Evolutionary conservation across 2,329 filamentous ascomycete species (phyloP).

Genomic region (Epichloe bromicola): DNA sequence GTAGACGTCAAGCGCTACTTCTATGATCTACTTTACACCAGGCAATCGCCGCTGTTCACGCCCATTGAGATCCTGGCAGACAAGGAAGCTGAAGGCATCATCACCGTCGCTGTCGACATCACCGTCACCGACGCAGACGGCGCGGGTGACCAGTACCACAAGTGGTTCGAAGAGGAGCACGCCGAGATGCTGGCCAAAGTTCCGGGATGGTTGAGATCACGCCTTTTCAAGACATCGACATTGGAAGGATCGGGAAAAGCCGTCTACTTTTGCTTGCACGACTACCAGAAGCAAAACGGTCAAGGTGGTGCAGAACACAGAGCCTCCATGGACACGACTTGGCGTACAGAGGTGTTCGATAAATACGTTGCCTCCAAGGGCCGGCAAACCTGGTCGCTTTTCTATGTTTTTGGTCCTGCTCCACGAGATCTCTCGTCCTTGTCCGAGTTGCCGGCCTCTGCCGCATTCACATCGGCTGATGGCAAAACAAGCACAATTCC

Average conservation of each 20-base stretch:
- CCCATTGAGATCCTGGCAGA: conserved; percentile 47
- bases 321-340: conserved; percentile 48
- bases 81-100: conserved; percentile 43
- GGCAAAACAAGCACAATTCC: conserved; percentile 41
- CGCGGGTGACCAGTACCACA: conserved; percentile 40
- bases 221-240: conserved; percentile 54
- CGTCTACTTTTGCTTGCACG: conserved; percentile 54
- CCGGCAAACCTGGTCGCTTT: conserved; percentile 54
- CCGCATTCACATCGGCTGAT: conserved; percentile 42
- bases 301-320: conserved; percentile 51
- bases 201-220: conserved; percentile 65
- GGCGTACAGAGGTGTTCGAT: conserved; percentile 44
- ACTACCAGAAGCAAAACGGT: conserved; percentile 56
- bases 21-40: conserved; percentile 51
- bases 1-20: conserved; percentile 56
- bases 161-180: conserved; percentile 68
- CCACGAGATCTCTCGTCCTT: conserved; percentile 54
- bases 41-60: conserved; percentile 41
- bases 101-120: conserved; percentile 50
- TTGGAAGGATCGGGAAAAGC: conserved; percentile 41
- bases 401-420: conserved; percentile 68
- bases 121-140: conserved; percentile 35
- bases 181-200: conserved; percentile 57
- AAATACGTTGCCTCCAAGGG: conserved; percentile 44
- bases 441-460: conserved; percentile 31